Conservation (phyloP, 2,329 filamentous ascomycete genomes). For the Acrocalymma vagum region DNA sequence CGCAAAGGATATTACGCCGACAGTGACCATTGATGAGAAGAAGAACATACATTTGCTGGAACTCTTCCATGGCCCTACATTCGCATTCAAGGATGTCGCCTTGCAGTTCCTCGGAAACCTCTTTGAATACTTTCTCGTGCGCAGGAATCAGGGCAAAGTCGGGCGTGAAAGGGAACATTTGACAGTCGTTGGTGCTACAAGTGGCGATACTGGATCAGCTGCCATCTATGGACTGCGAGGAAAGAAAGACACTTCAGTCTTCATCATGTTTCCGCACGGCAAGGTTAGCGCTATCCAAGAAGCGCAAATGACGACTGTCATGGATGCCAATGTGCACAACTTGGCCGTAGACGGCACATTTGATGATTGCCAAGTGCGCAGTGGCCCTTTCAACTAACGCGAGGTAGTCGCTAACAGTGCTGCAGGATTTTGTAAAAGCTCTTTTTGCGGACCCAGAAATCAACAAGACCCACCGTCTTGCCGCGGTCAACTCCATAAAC, state of each 20-base stretch:
- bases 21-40: slow-evolving; percentile 75
- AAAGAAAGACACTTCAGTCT: slow-evolving; percentile 96
- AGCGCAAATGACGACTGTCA: slow-evolving; percentile 94
- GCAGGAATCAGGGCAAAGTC: slow-evolving; percentile 75
- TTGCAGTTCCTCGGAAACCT: slow-evolving; percentile 96
- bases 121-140: slow-evolving; percentile 85
- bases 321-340: slow-evolving; percentile 93
- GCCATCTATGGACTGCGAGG: slow-evolving; percentile 94
- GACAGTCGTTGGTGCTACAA: slow-evolving; percentile 53
- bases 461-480: slow-evolving; percentile 83
- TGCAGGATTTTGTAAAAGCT: slow-evolving; percentile 87
- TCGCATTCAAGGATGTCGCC: slow-evolving; percentile 91
- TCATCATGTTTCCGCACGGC: slow-evolving; percentile 92
- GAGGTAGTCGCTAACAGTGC: slow-evolving; percentile 29
- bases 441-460: slow-evolving; percentile 87
- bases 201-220: slow-evolving; percentile 79
- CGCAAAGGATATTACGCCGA: slow-evolving; percentile 77
- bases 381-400: not conserved
- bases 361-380: slow-evolving; percentile 84
- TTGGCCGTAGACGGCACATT: slow-evolving; percentile 89
- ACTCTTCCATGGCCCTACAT: slow-evolving; percentile 95
- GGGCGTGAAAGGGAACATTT: slow-evolving; percentile 66
- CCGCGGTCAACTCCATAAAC: slow-evolving; percentile 97
- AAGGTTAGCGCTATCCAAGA: slow-evolving; percentile 92
- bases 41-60: slow-evolving; percentile 86